These are phyloP conservation scores for Raddia guianensis DNA, from an alignment of 176 grass and related monocot species.

Conservation along the genomic window DNA sequence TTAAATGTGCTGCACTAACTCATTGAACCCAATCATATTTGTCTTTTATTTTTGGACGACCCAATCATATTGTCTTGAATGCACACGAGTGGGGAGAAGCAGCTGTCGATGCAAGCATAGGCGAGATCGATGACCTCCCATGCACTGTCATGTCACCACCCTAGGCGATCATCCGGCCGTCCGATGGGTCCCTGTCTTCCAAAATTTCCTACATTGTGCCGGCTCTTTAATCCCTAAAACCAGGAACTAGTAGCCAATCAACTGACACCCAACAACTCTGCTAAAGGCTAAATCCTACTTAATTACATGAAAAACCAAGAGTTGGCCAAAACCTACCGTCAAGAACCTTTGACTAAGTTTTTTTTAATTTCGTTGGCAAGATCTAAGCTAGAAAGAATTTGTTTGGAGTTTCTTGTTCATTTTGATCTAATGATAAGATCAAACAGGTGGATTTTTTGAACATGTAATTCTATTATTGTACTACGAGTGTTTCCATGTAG, in stretches of 20 bases:
- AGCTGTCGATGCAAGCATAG: background rate
- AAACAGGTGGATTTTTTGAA: background rate
- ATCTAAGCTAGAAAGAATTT: background rate
- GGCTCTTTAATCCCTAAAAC: slow-evolving; percentile 34
- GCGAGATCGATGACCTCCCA: background rate
- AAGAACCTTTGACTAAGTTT: background rate
- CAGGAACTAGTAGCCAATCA: slow-evolving; percentile 26
- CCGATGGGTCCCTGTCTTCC: slow-evolving; percentile 6
- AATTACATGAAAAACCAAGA: background rate
- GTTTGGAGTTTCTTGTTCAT: background rate
- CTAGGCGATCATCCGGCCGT: slow-evolving; percentile 24
- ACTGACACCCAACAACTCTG: slow-evolving; percentile 24
- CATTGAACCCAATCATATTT: slow-evolving; percentile 8
- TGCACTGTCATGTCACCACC: slow-evolving; percentile 1
- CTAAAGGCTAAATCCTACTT: slow-evolving; percentile 34
- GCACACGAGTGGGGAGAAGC: slow-evolving; percentile 32
- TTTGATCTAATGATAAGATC: background rate
- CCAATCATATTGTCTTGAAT: slow-evolving; percentile 20
- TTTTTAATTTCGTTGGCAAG: background rate
- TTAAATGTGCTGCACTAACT: background rate
- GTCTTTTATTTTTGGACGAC: background rate
- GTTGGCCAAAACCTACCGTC: background rate
- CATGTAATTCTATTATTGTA: background rate
- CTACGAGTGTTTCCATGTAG: background rate
- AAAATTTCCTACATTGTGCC: slow-evolving; percentile 3